Evolutionary conservation across 164 flowering plant genomes (phyloP).

Genomic region (Magnolia sinica): DNA sequence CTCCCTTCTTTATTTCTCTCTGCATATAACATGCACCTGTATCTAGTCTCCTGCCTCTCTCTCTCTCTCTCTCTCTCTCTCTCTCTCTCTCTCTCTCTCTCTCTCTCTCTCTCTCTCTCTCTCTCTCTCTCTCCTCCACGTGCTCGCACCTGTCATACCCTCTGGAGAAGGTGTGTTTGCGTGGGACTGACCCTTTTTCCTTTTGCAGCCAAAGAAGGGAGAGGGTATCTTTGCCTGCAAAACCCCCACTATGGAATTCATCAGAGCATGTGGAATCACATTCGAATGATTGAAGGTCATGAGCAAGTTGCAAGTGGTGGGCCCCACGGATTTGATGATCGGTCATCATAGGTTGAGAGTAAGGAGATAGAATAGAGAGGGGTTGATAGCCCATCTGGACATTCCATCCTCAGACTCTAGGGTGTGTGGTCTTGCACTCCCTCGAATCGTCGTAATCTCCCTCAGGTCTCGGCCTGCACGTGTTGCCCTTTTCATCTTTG

Average conservation of each 20-base stretch:
- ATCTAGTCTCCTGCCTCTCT: too few relatives aligned
- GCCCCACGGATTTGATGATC: conserved; percentile 2
- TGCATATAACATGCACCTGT: too few relatives aligned
- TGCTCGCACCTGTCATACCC: too few relatives aligned
- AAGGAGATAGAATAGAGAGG: neutral
- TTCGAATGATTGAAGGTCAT: conserved; percentile 15
- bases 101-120: too few relatives aligned
- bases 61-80: too few relatives aligned
- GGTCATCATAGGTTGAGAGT: neutral
- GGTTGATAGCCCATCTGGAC: neutral
- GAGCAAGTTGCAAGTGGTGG: conserved; percentile 19
- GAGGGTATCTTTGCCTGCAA: neutral
- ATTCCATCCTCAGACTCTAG: neutral
- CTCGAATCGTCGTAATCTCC: conserved; percentile 10
- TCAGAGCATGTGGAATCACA: conserved; percentile 14
- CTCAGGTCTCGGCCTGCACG: conserved; percentile 9
- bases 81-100: too few relatives aligned
- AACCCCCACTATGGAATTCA: neutral
- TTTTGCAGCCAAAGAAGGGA: neutral
- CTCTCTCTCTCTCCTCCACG: too few relatives aligned
- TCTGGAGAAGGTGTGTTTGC: too few relatives aligned
- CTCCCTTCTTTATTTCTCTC: too few relatives aligned
- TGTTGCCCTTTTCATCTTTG: conserved; percentile 17
- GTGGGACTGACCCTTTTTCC: neutral
- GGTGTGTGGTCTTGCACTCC: neutral